Conservation (phyloP, 2,329 filamentous ascomycete genomes). For the Sporothrix phasma region DNA sequence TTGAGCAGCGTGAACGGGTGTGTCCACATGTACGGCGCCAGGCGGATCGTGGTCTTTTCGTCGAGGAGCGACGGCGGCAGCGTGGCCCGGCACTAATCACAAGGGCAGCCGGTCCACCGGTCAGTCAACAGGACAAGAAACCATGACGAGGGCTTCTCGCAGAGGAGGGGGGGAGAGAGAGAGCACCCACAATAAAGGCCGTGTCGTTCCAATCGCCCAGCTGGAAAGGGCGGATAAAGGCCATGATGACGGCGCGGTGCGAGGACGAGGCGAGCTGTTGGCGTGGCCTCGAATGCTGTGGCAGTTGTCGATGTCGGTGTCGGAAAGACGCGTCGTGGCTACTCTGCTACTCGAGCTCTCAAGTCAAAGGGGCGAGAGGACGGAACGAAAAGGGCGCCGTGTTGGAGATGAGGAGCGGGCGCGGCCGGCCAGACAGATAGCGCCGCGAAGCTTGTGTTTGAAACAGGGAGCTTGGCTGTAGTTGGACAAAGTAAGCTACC, state of each 20-base stretch:
- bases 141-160: no score
- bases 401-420: neutral
- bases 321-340: neutral
- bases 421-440: neutral
- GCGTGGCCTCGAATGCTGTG: neutral
- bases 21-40: slow-evolving; percentile 42
- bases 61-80: slow-evolving; percentile 33
- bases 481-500: no score
- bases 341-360: no score
- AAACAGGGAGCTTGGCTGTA: no score
- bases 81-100: slow-evolving; percentile 37
- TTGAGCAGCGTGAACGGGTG: slow-evolving; percentile 40
- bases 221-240: slow-evolving; percentile 35
- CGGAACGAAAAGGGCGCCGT: neutral
- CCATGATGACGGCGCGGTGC: slow-evolving; percentile 27
- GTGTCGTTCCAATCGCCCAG: slow-evolving; percentile 32
- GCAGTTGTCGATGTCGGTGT: no score
- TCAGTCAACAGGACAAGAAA: no score
- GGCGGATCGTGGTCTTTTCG: slow-evolving; percentile 27
- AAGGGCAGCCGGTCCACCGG: no score
- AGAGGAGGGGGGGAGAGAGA: neutral
- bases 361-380: neutral
- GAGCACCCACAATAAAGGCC: slow-evolving; percentile 32
- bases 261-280: neutral
- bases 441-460: neutral